Evolutionary conservation across 2,329 filamentous ascomycete species (phyloP), one percentile per base, ranked within the genome.

Genomic region (Fusarium stilboides): DNA sequence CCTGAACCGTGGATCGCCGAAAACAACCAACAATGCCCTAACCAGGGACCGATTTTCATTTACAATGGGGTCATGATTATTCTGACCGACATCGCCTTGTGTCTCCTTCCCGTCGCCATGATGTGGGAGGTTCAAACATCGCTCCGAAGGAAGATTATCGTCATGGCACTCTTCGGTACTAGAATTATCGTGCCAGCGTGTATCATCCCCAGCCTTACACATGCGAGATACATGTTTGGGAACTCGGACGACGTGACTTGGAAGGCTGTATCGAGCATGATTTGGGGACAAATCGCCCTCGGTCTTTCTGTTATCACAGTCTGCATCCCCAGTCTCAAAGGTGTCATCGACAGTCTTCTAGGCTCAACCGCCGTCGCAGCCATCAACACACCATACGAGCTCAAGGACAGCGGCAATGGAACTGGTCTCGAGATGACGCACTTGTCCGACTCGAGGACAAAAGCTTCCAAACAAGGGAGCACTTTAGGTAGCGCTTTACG

Each of bases 121-220:
- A 74, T 74, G 71, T 74, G 71, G 71, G 49, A 68, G 1, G 71
- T 74, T 3, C 69, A 74, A 15, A 74, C 71, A 10, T 65, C 67
- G 1, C n/a, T 46, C 2, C 51, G 57, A 17, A 62, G 71, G 37
- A 74, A 74, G 26, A 1, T 43, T 1, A 65, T 74, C 19, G 68
- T 74, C 36, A 65, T 70, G 53, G 50, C 52, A 8, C 37, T 74
- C 0, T 74, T 74, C 31, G 59, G 71, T n/a, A 68, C 62, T 17
- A 68, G 71, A 22, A 46, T 74, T 13, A 60, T 74, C 15, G 71
- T 74, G 15, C 71, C 71, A 1, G 59, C 69, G 13, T 40, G 68
- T 1, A 72, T 57, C 40, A 71, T 74, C 19, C 71, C 71, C 6
- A 63, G 54, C 10, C 45, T 74, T 9, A 43, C 46, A 3, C 52